Evolutionary conservation across 2,329 filamentous ascomycete species (phyloP).

Genomic region (Pestalotiopsis sp.): DNA sequence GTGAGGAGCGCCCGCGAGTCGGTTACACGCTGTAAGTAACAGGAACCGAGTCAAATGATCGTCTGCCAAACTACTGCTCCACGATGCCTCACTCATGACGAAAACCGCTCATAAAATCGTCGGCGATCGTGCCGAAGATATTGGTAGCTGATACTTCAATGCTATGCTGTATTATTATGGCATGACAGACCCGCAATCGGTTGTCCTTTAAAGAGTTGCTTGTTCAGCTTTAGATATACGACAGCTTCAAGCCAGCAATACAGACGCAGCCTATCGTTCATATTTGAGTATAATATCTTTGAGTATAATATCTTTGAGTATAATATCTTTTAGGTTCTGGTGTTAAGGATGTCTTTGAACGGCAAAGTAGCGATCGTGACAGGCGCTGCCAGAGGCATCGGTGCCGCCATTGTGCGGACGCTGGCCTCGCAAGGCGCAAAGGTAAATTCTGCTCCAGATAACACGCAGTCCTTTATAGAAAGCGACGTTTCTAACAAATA

Average conservation of each 20-base stretch:
- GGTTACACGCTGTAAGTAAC: not conserved
- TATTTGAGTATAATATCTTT: not conserved
- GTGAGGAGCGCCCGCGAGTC: not conserved
- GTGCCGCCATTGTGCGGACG: conserved; percentile 16
- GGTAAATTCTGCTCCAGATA: not conserved
- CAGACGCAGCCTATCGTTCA: too few relatives aligned
- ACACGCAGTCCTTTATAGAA: too few relatives aligned
- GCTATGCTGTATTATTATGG: too few relatives aligned
- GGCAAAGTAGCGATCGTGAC: not conserved
- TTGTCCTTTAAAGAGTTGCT: too few relatives aligned
- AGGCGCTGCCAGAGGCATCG: conserved; percentile 23
- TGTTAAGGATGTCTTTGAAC: not conserved
- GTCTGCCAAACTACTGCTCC: not conserved
- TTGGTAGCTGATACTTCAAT: too few relatives aligned
- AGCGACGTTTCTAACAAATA: not conserved
- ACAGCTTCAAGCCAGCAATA: too few relatives aligned
- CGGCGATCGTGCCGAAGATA: not conserved
- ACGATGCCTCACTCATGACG: not conserved
- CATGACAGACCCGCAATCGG: too few relatives aligned
- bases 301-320: not conserved
- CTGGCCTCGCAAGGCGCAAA: conserved; percentile 11
- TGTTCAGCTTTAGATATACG: too few relatives aligned
- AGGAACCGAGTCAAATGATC: not conserved
- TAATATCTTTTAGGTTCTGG: not conserved
- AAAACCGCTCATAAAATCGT: not conserved